These are phyloP conservation scores for Ustilago bromivora DNA, from an alignment of 1,284 basidiomycete genomes.

Conservation along the genomic window DNA sequence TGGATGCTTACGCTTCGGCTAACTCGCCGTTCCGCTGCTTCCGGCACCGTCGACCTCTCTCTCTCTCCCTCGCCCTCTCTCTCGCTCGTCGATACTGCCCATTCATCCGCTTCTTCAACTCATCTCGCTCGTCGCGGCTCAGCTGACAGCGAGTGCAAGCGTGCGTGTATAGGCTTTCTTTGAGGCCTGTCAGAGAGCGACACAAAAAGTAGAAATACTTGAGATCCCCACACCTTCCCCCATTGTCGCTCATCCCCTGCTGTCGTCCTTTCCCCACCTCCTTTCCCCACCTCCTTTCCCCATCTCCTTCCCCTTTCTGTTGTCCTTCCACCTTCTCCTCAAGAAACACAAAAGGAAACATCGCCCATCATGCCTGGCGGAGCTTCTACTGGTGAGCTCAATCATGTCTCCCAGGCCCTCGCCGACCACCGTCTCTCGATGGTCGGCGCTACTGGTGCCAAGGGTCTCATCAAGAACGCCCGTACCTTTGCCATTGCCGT, in stretches of 20 bases:
- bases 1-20: no score
- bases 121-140: background rate
- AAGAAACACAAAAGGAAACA: background rate
- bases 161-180: background rate
- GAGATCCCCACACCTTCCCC: background rate
- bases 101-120: background rate
- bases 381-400: no score
- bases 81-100: background rate
- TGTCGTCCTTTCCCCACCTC: background rate
- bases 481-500: constrained; percentile 57
- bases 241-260: background rate
- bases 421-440: constrained; percentile 46
- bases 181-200: background rate
- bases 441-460: constrained; percentile 48
- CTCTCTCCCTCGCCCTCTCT: no score
- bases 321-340: constrained; percentile 2
- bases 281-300: background rate
- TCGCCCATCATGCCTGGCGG: constrained; percentile 15
- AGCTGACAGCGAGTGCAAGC: background rate
- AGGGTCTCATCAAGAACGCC: constrained; percentile 56
- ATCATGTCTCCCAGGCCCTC: constrained; percentile 30
- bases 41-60: background rate
- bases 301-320: background rate
- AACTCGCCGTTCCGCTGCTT: no score
- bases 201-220: constrained; percentile 23